Evolutionary conservation across 2,329 filamentous ascomycete species (phyloP).

Genomic region (Fusarium liriodendri): DNA sequence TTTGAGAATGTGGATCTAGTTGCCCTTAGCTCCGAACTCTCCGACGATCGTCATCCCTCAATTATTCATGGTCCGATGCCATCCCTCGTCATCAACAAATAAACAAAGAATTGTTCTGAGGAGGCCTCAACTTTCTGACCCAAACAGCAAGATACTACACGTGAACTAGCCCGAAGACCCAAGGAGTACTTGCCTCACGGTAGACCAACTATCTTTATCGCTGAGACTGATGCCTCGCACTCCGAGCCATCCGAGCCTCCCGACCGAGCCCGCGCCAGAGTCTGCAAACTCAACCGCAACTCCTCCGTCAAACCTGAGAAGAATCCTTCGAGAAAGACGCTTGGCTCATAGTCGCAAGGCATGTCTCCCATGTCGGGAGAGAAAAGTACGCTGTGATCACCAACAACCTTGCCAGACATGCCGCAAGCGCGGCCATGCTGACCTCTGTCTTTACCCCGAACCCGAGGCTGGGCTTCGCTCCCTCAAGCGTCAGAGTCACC

Average conservation of each 20-base stretch:
- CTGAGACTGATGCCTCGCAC: background rate
- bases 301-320: background rate
- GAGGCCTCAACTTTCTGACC: too few relatives aligned
- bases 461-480: background rate
- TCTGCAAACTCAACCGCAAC: background rate
- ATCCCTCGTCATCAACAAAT: background rate
- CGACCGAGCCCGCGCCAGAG: background rate
- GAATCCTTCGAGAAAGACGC: conserved; percentile 10
- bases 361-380: conserved; percentile 24
- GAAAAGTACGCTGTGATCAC: conserved; percentile 25
- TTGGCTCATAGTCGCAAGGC: conserved; percentile 56
- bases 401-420: conserved; percentile 27
- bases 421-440: conserved; percentile 19
- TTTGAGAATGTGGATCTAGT: background rate
- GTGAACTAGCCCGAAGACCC: background rate
- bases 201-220: background rate
- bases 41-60: background rate
- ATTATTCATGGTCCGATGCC: background rate
- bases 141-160: too few relatives aligned
- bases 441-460: conserved; percentile 17
- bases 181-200: background rate
- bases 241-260: conserved; percentile 2
- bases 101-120: too few relatives aligned
- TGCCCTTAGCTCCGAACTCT: background rate
- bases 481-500: background rate